Percentiles rank a stretch among this genome's conserved stretches.
phyloP scores from a whole-genome alignment of 1,284 basidiomycete genomes.

The Tilletia walkeri region DNA sequence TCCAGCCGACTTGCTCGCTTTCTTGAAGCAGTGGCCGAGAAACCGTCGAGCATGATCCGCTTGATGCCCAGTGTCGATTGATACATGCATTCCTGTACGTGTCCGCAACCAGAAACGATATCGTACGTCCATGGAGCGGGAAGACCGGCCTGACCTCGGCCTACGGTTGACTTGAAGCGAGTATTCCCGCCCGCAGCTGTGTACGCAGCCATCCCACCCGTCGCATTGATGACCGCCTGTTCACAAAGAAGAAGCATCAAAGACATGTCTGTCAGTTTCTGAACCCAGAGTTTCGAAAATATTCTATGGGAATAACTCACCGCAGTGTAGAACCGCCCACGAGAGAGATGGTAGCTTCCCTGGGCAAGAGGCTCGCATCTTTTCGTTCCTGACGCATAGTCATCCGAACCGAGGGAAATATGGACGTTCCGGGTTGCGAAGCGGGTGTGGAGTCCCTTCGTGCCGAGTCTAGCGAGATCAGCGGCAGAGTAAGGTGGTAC shows the following conservation, averaged over 20 bases:
- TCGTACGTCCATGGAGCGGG: constrained; percentile 8
- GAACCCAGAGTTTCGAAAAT: background rate
- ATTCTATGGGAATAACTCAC: background rate
- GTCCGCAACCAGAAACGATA: constrained; percentile 2
- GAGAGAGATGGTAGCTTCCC: constrained; percentile 4
- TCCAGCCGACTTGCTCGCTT: no score
- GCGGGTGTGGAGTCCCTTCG: background rate
- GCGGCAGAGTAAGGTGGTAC: background rate
- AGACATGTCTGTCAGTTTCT: background rate
- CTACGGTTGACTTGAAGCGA: background rate
- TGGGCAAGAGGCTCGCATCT: background rate
- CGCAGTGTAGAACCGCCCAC: constrained; percentile 7
- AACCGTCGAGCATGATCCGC: constrained; percentile 13
- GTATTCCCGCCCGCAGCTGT: background rate
- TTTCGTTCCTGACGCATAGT: constrained; percentile 1
- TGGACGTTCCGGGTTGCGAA: constrained; percentile 8
- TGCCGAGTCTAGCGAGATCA: background rate
- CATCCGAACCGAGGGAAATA: background rate
- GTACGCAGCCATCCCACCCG: background rate
- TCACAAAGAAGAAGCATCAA: background rate
- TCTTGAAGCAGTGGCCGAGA: background rate
- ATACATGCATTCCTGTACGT: constrained; percentile 5
- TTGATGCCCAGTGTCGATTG: background rate
- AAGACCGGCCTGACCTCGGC: background rate
- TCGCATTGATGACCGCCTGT: constrained; percentile 10